Base-by-base conservation (phyloP, 176 grass and related monocot genomes). In the Calamus simplicifolius region DNA sequence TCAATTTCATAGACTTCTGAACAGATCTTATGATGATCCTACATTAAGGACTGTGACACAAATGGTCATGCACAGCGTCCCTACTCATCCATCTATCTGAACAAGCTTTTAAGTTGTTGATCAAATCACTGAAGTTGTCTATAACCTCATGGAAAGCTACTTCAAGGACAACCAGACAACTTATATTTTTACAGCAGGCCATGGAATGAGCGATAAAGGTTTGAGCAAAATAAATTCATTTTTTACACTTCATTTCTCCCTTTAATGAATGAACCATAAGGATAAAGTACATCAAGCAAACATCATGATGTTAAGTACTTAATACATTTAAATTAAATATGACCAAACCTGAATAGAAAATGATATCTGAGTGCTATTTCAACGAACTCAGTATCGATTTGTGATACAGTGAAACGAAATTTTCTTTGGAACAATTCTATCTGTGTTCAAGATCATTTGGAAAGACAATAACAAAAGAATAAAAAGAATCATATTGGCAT, bases 201-300 rank as follows among this genome's bases (percentile, higher is more conserved):
- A 95, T 81, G 90, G 90, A 80, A 95, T 95, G 90, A 95, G 90
- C 35, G 90, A 95, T 71, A 95, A 95, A 95, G 90, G 86, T 95
- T 81, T 64, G 48, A 6, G 19, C 25, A 18, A 53, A 25, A 27
- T 27, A 50, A n/a, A 48, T 18, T 18, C 12, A 65, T 16, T 50
- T 25, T 51, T 16, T n/a, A 29, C 4, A 31, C 25, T 56, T 55
- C 10, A 18, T 18, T 19, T 48, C 25, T 38, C 17, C 16, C 17
- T 70, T 48, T 50, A n/a, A n/a, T n/a, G n/a, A n/a, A n/a, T n/a
- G n/a, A n/a, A n/a, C n/a, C n/a, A n/a, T n/a, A n/a, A n/a, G n/a
- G n/a, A n/a, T n/a, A n/a, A n/a, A n/a, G n/a, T n/a, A n/a, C n/a
- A n/a, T n/a, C n/a, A n/a, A n/a, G n/a, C n/a, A n/a, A n/a, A n/a